Conservation (phyloP, 23 red algal species). For the Chondrus crispus region DNA sequence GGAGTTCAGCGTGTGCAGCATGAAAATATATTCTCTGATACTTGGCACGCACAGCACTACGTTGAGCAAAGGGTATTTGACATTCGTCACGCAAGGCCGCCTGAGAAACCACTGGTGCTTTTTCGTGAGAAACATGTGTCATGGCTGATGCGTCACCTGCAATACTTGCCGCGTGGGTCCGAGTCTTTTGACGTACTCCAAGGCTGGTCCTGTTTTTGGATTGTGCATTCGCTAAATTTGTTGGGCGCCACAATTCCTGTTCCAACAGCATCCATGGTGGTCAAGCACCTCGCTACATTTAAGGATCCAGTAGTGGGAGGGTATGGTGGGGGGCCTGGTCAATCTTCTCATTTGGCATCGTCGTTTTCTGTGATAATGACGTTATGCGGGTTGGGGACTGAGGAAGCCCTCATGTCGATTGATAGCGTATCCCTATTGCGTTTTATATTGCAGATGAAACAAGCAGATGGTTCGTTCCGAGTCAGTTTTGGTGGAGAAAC, state of each 20-base stretch:
- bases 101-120: not conserved
- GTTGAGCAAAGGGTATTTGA: slow-evolving; percentile 31
- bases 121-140: slow-evolving; percentile 14
- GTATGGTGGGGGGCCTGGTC: slow-evolving; percentile 91
- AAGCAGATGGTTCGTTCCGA: slow-evolving; percentile 53
- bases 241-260: slow-evolving; percentile 17
- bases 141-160: slow-evolving; percentile 17
- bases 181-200: slow-evolving; percentile 73
- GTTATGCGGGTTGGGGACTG: slow-evolving; percentile 53
- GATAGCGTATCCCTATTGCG: slow-evolving; percentile 19
- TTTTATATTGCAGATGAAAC: slow-evolving; percentile 44
- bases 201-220: slow-evolving; percentile 91
- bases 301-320: slow-evolving; percentile 32
- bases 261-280: not conserved
- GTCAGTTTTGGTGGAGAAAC: slow-evolving; percentile 74
- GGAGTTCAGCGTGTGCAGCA: not conserved
- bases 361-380: slow-evolving; percentile 86
- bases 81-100: not conserved
- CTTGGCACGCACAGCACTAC: slow-evolving; percentile 22
- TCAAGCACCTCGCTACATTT: slow-evolving; percentile 37
- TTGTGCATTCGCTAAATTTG: slow-evolving; percentile 76
- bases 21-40: not conserved
- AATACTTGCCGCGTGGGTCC: slow-evolving; percentile 14
- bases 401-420: slow-evolving; percentile 63
- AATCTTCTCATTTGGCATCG: slow-evolving; percentile 78